Evolutionary conservation across 73 alveolate species (phyloP), one percentile per base, ranked within the genome.

Genomic region (Halteria grandinella): DNA sequence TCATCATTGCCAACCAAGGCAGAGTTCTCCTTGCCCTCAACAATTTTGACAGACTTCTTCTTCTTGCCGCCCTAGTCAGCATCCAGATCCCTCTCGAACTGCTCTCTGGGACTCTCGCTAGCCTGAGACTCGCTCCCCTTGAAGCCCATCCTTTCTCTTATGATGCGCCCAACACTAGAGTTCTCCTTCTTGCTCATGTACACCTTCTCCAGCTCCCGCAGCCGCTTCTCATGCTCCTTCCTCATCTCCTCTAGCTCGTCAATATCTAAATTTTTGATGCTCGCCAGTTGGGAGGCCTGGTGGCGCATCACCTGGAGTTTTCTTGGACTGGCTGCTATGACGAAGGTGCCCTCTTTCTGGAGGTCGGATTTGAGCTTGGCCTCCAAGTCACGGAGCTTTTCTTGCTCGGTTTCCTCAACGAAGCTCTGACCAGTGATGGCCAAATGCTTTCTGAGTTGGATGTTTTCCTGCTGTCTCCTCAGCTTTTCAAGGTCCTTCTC

Each of bases 401-500:
- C 89, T 37, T 79, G 60, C 20, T 40, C 60, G 1, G 89, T 79
- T 36, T 79, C 89, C 18, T 79, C 89, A 1, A 62, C 41, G 23
- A 62, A 18, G n/a, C 64, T 33, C n/a, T 48, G 55, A 0, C 83
- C 89, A 1, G 41, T 52, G 10, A 28, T 33, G 10, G 74, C 70
- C 0, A 79, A 32, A 8, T 48, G 28, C 40, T 66, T 63, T 20
- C 89, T 45, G 12, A 73, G 55, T 36, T 63, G 14, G 53, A 79
- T 60, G 47, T 82, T 82, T 10, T 82, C 91, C 1, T 43, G n/a
- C 31, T 70, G 60, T 20, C 91, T 25, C 31, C 66, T 70, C 5
- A 82, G 49, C 47, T 82, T 82, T 31, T 82, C 91, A 7, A 82
- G 34, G 31, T 82, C 91, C 47, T 82, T 82, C 25, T 79, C 77